These are phyloP conservation scores for Ajuga reptans DNA, from an alignment of 305 asterid species.

Conservation along the genomic window DNA sequence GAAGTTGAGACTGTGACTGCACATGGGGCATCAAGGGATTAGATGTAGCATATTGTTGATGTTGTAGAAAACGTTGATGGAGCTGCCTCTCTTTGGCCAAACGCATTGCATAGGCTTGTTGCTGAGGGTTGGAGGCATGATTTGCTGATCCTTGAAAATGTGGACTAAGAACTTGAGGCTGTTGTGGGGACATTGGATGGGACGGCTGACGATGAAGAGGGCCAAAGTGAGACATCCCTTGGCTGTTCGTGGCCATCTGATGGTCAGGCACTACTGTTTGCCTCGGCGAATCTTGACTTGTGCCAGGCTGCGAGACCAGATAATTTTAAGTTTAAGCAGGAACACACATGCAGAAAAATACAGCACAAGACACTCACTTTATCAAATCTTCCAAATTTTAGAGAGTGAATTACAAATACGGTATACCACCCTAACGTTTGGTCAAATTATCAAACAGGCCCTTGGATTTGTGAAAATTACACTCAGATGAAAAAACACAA, in stretches of 20 bases:
- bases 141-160: slow-evolving; percentile 55
- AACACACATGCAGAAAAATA: background rate
- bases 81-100: slow-evolving; percentile 68
- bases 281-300: slow-evolving; percentile 38
- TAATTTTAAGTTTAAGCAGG: background rate
- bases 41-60: slow-evolving; percentile 42
- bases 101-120: slow-evolving; percentile 65
- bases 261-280: slow-evolving; percentile 39
- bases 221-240: slow-evolving; percentile 41
- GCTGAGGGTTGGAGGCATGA: slow-evolving; percentile 50
- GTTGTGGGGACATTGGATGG: slow-evolving; percentile 48
- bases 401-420: background rate
- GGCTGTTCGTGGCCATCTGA: slow-evolving; percentile 47
- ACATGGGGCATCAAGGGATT: slow-evolving; percentile 44
- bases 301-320: slow-evolving; percentile 38
- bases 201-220: slow-evolving; percentile 52
- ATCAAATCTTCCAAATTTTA: background rate
- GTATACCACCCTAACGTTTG: too few species aligned
- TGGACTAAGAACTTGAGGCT: slow-evolving; percentile 43
- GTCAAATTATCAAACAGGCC: background rate
- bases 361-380: background rate
- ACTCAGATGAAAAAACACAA: background rate
- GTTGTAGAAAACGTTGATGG: slow-evolving; percentile 44
- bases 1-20: slow-evolving; percentile 44
- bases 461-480: background rate